phyloP scores from a whole-genome alignment of 345 rosid species.

The Cardamine occulta region DNA sequence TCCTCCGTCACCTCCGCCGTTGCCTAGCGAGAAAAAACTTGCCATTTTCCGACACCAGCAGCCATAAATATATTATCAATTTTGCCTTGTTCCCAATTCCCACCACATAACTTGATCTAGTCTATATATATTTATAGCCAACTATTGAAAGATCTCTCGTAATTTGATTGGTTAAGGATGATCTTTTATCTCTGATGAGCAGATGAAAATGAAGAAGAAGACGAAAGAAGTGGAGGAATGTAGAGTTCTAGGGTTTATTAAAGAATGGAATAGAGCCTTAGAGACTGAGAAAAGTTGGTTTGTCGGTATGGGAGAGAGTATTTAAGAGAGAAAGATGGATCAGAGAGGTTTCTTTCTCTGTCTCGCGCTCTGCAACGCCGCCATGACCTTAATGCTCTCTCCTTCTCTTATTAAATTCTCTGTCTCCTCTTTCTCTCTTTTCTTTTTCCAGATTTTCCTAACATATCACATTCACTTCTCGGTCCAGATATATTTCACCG shows the following conservation, averaged over 20 bases:
- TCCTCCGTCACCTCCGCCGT: slow-evolving; percentile 39
- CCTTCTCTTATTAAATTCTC: slow-evolving; percentile 17
- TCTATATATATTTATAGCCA: no score
- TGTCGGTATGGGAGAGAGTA: slow-evolving; percentile 29
- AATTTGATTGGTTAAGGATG: not conserved
- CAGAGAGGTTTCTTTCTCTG: slow-evolving; percentile 42
- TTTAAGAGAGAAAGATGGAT: slow-evolving; percentile 23
- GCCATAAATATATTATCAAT: slow-evolving; percentile 35
- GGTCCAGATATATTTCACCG: slow-evolving; percentile 17
- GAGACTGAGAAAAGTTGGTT: slow-evolving; percentile 37
- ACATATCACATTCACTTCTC: not conserved
- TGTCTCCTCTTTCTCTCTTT: slow-evolving; percentile 24
- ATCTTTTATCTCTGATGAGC: not conserved
- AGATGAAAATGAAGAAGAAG: slow-evolving; percentile 5
- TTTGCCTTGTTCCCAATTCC: not conserved
- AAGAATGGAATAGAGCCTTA: slow-evolving; percentile 34
- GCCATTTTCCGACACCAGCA: slow-evolving; percentile 52
- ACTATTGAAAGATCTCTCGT: slow-evolving; percentile 1
- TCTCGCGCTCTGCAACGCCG: slow-evolving; percentile 73
- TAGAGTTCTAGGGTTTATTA: slow-evolving; percentile 37
- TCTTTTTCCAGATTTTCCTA: not conserved
- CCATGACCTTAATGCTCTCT: slow-evolving; percentile 49
- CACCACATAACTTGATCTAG: slow-evolving; percentile 3
- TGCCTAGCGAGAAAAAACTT: slow-evolving; percentile 66
- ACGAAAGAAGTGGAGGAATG: slow-evolving; percentile 19